Evolutionary conservation across 2,329 filamentous ascomycete species (phyloP), one percentile per base, ranked within the genome.

Genomic region (Ambrosiella cleistominuta): DNA sequence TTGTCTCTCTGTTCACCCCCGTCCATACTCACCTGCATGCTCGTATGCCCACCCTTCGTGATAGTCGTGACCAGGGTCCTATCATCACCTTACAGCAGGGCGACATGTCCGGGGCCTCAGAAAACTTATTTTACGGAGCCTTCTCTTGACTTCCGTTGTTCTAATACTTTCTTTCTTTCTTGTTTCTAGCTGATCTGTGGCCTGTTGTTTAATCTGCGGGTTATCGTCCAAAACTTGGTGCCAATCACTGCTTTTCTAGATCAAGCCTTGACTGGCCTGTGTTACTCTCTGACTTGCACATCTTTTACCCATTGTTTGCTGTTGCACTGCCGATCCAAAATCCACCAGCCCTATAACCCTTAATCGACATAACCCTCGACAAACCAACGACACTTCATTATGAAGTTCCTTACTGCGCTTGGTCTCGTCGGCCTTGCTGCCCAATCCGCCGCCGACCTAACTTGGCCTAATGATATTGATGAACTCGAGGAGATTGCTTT

Each of bases 401-500:
- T 60, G 58, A 60, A 54, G 38, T 49, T 49, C 7, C 17, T 39
- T 9, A 38, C 67, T 36, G 61, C 72, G 52, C 62, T 72, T 56
- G 67, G 65, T 62, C 62, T 73, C 58, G 63, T 72, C 51, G 70
- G 67, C 61, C 65, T 74, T 57, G 68, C 67, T 53, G 62, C 64
- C 37, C 62, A 67, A 60, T 56, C 54, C 15, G 65, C 65, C 54
- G 61, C 77, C 27, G 74, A 76, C 62, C 76, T 76, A 38, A 83
- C 79, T 64, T 83, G 80, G 80, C 80, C 80, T 1, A 74, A 77
- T 1, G 64, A 71, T 11, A 73, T 73, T 15, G 80, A 83, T 63
- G 79, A 83, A 65, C 68, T 83, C 60, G 80, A 83, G 66, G 80
- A 82, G 66, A 76, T 82, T 62, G 78, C 83, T 71, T 80, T 75